These are phyloP conservation scores for Mollisia scopiformis DNA, from an alignment of 2,329 filamentous ascomycete species.

Conservation along the genomic window DNA sequence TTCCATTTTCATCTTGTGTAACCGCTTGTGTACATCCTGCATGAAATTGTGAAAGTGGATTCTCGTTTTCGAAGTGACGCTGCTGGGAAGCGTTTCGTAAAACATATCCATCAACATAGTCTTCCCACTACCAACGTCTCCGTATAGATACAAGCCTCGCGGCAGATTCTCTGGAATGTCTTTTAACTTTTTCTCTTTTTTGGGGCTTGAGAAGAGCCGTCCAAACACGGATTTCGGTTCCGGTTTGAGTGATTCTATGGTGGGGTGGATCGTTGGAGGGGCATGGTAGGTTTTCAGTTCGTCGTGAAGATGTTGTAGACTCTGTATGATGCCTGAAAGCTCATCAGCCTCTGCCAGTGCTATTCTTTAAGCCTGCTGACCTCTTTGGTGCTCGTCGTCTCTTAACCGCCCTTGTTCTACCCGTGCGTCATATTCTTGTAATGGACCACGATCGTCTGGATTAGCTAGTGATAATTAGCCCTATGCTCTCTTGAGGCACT, in stretches of 20 bases:
- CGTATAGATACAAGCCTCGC: constrained; percentile 90
- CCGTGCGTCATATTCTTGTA: constrained; percentile 85
- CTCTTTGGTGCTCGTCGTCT: constrained; percentile 90
- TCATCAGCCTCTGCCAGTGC: constrained; percentile 17
- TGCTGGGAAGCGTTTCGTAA: constrained; percentile 84
- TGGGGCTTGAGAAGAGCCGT: constrained; percentile 57
- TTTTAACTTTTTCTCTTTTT: constrained; percentile 40
- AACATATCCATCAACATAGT: constrained; percentile 99
- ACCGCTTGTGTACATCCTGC: constrained; percentile 91
- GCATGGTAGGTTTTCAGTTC: constrained; percentile 76
- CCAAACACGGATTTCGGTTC: constrained; percentile 56
- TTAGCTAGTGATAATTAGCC: constrained; percentile 25
- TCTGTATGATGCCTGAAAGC: constrained; percentile 77
- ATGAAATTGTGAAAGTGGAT: constrained; percentile 99
- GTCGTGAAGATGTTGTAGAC: constrained; percentile 85
- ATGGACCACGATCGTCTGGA: constrained; percentile 59
- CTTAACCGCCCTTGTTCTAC: constrained; percentile 74
- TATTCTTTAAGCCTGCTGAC: constrained; percentile 46
- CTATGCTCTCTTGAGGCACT: not conserved
- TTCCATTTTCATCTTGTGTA: constrained; percentile 88
- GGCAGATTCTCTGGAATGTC: constrained; percentile 75
- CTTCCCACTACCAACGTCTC: constrained; percentile 96
- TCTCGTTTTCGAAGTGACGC: constrained; percentile 81
- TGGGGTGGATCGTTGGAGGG: constrained; percentile 76
- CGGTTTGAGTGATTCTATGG: constrained; percentile 68